These are phyloP conservation scores for Cenchrus fungigraminus DNA, from an alignment of 176 grass and related monocot genomes.

Conservation along the genomic window DNA sequence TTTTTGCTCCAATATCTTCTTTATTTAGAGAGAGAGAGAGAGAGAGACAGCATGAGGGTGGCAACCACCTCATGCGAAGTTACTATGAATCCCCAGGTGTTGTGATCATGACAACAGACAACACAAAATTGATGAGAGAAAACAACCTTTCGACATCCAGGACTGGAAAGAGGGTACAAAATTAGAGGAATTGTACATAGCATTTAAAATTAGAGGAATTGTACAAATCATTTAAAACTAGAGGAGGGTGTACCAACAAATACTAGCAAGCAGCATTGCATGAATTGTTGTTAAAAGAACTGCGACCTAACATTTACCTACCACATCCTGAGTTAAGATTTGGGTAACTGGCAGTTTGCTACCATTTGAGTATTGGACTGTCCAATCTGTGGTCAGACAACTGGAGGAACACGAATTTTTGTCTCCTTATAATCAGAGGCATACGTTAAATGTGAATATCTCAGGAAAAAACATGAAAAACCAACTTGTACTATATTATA, in stretches of 20 bases:
- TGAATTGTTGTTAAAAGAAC: slow-evolving; percentile 28
- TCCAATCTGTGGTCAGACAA: not conserved
- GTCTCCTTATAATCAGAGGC: not conserved
- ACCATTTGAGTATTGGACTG: slow-evolving; percentile 30
- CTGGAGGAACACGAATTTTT: not conserved
- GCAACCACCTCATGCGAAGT: not conserved
- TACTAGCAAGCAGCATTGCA: not conserved
- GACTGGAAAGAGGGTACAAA: not conserved
- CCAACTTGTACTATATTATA: slow-evolving; percentile 16
- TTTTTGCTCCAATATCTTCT: not conserved
- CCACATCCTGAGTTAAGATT: slow-evolving; percentile 19
- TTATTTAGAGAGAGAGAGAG: not conserved
- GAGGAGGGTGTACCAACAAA: slow-evolving; percentile 44
- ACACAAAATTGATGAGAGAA: slow-evolving; percentile 11
- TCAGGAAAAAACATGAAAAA: slow-evolving; percentile 20
- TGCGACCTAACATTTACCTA: slow-evolving; percentile 38
- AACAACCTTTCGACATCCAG: slow-evolving; percentile 18
- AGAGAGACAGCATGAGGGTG: not conserved
- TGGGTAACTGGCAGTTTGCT: slow-evolving; percentile 5
- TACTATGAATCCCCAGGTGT: not conserved
- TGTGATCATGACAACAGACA: not conserved
- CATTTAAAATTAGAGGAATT: slow-evolving; percentile 27
- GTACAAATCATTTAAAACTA: slow-evolving; percentile 16
- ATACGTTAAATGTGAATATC: not conserved
- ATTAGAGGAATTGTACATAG: not conserved